These are phyloP conservation scores for Neurospora sp. DNA, from an alignment of 495 filamentous ascomycete genomes.

Conservation along the genomic window DNA sequence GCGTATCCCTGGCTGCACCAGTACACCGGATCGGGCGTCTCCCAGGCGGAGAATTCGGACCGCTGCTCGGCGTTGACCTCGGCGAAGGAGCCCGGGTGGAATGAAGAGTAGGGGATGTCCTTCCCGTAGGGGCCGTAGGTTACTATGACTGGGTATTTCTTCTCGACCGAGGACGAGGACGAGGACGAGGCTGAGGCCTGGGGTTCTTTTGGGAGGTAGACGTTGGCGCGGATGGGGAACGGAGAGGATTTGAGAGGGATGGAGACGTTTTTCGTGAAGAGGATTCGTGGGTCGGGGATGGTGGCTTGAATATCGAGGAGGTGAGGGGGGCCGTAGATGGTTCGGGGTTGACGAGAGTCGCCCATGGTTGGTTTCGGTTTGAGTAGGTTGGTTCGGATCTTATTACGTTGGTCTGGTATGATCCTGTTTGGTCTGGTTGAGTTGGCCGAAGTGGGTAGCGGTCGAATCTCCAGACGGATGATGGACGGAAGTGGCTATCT, in stretches of 20 bases:
- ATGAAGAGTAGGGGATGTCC: slow-evolving; percentile 44
- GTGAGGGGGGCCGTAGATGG: not conserved
- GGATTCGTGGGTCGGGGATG: slow-evolving; percentile 8
- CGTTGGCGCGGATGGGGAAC: slow-evolving; percentile 21
- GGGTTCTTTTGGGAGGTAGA: slow-evolving; percentile 14
- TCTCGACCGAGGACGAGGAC: not conserved
- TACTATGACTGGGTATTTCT: slow-evolving; percentile 34
- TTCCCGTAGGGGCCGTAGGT: slow-evolving; percentile 60
- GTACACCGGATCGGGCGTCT: slow-evolving; percentile 52
- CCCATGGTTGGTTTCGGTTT: not conserved
- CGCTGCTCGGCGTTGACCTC: slow-evolving; percentile 39
- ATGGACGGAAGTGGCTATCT: not conserved
- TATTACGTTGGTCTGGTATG: not conserved
- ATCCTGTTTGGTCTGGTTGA: not conserved
- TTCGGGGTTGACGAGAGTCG: not conserved
- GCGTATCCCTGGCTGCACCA: slow-evolving; percentile 55
- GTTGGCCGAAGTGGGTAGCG: not conserved
- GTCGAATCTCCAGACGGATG: not conserved
- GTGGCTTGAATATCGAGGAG: not conserved
- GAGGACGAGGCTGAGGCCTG: too few relatives aligned
- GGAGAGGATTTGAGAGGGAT: slow-evolving; percentile 16
- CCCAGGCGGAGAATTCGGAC: slow-evolving; percentile 50
- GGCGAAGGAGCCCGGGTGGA: slow-evolving; percentile 30
- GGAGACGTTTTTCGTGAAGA: slow-evolving; percentile 18
- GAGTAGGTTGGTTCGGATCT: not conserved